A percentile compares a stretch with the other conserved stretches of the same genome.
Evolutionary conservation across 1,284 basidiomycete species (phyloP).

Genomic region (Pseudozyma flocculosa): DNA sequence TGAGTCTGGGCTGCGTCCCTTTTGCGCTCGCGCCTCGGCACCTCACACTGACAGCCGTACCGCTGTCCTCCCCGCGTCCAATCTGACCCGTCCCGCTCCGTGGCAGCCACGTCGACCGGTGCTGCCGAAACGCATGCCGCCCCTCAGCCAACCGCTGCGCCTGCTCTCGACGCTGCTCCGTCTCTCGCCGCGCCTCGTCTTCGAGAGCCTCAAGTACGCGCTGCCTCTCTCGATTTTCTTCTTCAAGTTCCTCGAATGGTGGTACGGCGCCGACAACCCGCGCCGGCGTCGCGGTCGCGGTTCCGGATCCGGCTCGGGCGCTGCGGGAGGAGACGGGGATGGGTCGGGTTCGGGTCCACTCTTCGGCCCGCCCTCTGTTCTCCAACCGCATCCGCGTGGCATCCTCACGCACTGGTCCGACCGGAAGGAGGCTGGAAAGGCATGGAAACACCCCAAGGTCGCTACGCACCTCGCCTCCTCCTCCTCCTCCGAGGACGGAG

Average conservation of each 20-base stretch:
- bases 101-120: conserved; percentile 13
- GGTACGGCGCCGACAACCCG: conserved; percentile 93
- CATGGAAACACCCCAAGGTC: conserved; percentile 10
- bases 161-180: conserved; percentile 21
- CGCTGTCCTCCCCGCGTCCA: no score
- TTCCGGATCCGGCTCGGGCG: conserved; percentile 65
- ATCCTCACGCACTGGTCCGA: conserved; percentile 9
- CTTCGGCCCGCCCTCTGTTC: conserved; percentile 20
- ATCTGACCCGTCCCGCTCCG: not conserved
- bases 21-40: not conserved
- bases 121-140: conserved; percentile 33
- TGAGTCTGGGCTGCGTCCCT: not conserved
- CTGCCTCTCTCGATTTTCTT: conserved; percentile 91
- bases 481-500: conserved; percentile 1
- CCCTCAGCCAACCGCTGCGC: conserved; percentile 20
- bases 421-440: not conserved
- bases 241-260: conserved; percentile 98
- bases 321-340: conserved; percentile 60
- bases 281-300: conserved; percentile 58
- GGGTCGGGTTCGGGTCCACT: no score
- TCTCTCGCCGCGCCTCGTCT: conserved; percentile 29
- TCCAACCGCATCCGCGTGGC: conserved; percentile 17
- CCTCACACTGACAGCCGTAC: not conserved
- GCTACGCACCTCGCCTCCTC: not conserved
- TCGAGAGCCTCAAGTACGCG: conserved; percentile 68